Evolutionary conservation across 1,139 yeast species (phyloP).

Genomic region (Pichia inconspicua): DNA sequence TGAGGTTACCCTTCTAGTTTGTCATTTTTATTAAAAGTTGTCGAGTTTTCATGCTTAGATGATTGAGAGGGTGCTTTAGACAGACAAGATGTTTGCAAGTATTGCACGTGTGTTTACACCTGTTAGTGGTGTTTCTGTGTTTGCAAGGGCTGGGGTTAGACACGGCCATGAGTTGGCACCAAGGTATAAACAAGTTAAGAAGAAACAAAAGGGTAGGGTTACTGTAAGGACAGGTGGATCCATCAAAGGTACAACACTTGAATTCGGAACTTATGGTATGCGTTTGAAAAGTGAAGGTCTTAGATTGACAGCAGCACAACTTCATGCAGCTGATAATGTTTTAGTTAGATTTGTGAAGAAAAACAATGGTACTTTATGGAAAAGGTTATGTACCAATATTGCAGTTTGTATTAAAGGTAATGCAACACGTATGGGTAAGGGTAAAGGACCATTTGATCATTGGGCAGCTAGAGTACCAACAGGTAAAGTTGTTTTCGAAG

Average conservation of each 20-base stretch:
- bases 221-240: slow-evolving; percentile 95
- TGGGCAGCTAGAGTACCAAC: slow-evolving; percentile 97
- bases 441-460: slow-evolving; percentile 95
- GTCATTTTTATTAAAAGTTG: neutral
- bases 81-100: neutral
- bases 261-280: slow-evolving; percentile 79
- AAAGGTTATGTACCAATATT: slow-evolving; percentile 75
- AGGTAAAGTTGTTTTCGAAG: slow-evolving; percentile 86
- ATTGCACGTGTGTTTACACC: neutral
- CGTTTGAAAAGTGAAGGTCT: slow-evolving; percentile 83
- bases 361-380: slow-evolving; percentile 58
- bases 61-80: neutral
- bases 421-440: slow-evolving; percentile 99
- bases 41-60: neutral
- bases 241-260: slow-evolving; percentile 72
- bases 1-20: too few species aligned
- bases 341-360: slow-evolving; percentile 77
- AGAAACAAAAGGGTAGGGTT: slow-evolving; percentile 92
- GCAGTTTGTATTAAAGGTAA: slow-evolving; percentile 96
- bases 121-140: neutral
- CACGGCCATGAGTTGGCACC: slow-evolving; percentile 85
- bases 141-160: slow-evolving; percentile 30
- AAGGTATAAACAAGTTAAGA: slow-evolving; percentile 60
- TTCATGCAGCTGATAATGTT: slow-evolving; percentile 85
- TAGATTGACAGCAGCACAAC: slow-evolving; percentile 80